Base-by-base conservation (phyloP, 164 flowering plant species). In the Vitis cinerea region DNA sequence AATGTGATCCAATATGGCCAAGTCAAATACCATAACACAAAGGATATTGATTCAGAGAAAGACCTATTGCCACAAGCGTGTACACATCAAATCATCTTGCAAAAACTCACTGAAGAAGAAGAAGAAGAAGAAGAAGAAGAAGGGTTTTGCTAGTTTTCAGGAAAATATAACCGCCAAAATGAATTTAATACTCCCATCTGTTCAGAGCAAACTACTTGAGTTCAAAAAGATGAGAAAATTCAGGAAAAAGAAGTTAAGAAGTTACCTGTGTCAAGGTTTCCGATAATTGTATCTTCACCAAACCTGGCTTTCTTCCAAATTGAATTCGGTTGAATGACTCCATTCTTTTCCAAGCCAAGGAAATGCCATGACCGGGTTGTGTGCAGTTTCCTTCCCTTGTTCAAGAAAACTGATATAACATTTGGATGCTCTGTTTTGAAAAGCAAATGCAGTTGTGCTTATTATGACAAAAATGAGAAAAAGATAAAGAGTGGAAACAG, bases 291-390 rank as follows among this genome's bases (percentile, higher is more conserved):
- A 69, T 89, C 88, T 83, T 84, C 85, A 11, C 97, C 97, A 56
- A 78, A 91, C 63, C 81, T 84, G 1, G 89, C 92, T 71, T 84
- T 80, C 23, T 64, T 72, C 94, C 92, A 89, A 5, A 87, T 29
- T 0, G 97, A 89, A 7, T n/a, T 5, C 0, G 69, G 1, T 4
- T 68, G 71, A 54, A 80, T 54, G 14, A 10, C 30, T 1, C 83
- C 87, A 65, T 79, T 55, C 8, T 47, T 71, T 67, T 87, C 91
- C 0, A 86, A 51, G 68, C 84, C 85, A 49, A 89, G 66, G 65
- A 91, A 90, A 2, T 76, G 77, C 94, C 94, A 91, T 29, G 93
- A 82, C 14, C 80, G 69, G 5, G 97, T 89, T 8, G 97, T 91
- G 65, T 88, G 94, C 50, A 89, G 57, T 51, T 82, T 71, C 16